phyloP scores from a whole-genome alignment of 2,329 filamentous ascomycete genomes.

The Fusarium buxicola region DNA sequence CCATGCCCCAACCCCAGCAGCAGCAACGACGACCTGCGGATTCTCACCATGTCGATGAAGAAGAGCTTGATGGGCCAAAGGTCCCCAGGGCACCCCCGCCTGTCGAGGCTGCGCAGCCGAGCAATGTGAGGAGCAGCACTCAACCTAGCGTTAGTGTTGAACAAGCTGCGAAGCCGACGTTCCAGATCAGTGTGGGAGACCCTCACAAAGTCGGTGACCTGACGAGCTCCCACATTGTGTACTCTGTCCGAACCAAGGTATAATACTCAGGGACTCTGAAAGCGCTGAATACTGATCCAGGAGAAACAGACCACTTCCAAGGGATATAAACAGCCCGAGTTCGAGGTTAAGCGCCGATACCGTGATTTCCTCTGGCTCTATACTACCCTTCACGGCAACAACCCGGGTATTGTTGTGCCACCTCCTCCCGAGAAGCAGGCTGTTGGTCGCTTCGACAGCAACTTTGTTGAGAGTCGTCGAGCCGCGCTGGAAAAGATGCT shows the following conservation, averaged over 20 bases:
- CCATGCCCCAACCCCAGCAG: constrained; percentile 60
- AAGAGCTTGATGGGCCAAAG: constrained; percentile 68
- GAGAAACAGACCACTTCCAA: constrained; percentile 85
- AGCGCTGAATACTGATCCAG: constrained; percentile 4
- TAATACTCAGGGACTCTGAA: background rate
- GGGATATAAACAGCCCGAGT: constrained; percentile 92
- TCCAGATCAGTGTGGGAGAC: constrained; percentile 92
- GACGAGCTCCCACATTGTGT: constrained; percentile 97
- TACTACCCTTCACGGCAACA: constrained; percentile 92
- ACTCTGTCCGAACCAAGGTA: constrained; percentile 94
- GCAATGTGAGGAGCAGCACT: constrained; percentile 62
- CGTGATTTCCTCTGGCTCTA: constrained; percentile 99
- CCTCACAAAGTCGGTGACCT: constrained; percentile 98
- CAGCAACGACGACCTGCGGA: constrained; percentile 62
- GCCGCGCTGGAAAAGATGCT: constrained; percentile 97
- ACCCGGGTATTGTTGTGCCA: constrained; percentile 93
- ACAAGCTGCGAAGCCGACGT: constrained; percentile 91
- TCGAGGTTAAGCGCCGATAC: constrained; percentile 93
- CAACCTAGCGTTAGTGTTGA: constrained; percentile 90
- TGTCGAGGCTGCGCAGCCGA: constrained; percentile 68
- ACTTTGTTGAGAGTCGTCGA: constrained; percentile 93
- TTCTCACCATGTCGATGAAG: constrained; percentile 76
- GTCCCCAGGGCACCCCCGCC: constrained; percentile 74
- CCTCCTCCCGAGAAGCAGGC: constrained; percentile 98
- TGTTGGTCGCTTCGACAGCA: constrained; percentile 93